Percentiles rank a stretch among this genome's conserved stretches.
Conservation (phyloP, 1,284 basidiomycete genomes). For the Erythrobasidium hasegawianum region DNA sequence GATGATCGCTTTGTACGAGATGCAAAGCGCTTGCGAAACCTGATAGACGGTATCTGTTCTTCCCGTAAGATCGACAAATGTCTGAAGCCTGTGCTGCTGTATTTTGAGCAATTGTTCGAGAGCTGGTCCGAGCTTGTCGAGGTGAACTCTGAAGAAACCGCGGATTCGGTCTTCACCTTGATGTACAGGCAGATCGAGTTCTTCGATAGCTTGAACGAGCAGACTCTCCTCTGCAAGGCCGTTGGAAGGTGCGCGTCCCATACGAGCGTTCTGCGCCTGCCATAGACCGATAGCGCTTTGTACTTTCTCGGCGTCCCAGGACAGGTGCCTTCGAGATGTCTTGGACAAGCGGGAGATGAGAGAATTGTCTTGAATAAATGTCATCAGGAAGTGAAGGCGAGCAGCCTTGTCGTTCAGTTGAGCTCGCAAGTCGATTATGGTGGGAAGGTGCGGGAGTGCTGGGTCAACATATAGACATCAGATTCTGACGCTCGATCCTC, state of each 20-base stretch:
- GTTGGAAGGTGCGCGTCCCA: not conserved
- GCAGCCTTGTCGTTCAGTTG: conserved; percentile 73
- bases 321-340: conserved; percentile 67
- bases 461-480: not conserved
- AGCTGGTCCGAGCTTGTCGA: conserved; percentile 49
- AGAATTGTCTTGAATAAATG: conserved; percentile 80
- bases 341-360: conserved; percentile 74
- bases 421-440: conserved; percentile 72
- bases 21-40: conserved; percentile 52
- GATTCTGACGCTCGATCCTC: not conserved
- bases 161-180: conserved; percentile 71
- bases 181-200: conserved; percentile 30
- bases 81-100: conserved; percentile 57
- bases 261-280: conserved; percentile 67
- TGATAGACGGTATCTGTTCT: conserved; percentile 45
- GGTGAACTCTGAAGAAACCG: conserved; percentile 74
- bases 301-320: conserved; percentile 83
- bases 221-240: conserved; percentile 43
- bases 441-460: conserved; percentile 70
- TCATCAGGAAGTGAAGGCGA: conserved; percentile 73
- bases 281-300: conserved; percentile 78
- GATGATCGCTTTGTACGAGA: conserved; percentile 66
- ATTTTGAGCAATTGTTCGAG: conserved; percentile 42
- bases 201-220: conserved; percentile 56
- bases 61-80: conserved; percentile 59